Evolutionary conservation across 805 yeast genomes (phyloP).

Genomic region (Brettanomyces naardenensis): DNA sequence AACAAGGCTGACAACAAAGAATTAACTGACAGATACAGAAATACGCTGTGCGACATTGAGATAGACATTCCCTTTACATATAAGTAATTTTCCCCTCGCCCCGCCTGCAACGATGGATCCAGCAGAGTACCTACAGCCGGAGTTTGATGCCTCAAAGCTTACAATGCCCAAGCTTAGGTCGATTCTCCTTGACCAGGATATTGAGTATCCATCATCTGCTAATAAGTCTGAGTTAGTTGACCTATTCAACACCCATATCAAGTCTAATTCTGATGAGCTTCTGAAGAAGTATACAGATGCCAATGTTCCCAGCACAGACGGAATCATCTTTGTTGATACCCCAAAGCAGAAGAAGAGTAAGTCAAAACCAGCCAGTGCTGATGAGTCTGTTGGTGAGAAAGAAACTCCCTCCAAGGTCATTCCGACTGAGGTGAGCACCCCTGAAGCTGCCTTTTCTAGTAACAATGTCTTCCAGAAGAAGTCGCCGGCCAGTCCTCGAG

Average conservation of each 20-base stretch:
- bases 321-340: slow-evolving; percentile 11
- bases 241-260: slow-evolving; percentile 49
- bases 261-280: slow-evolving; percentile 37
- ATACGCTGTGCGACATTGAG: no score
- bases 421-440: background rate
- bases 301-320: slow-evolving; percentile 16
- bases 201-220: slow-evolving; percentile 53
- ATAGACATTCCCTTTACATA: no score
- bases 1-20: no score
- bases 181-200: slow-evolving; percentile 52
- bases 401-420: background rate
- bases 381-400: background rate
- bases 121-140: slow-evolving; percentile 28
- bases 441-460: background rate
- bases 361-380: background rate
- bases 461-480: slow-evolving; percentile 1
- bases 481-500: background rate
- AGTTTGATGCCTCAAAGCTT: slow-evolving; percentile 59
- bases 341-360: background rate
- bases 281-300: slow-evolving; percentile 24
- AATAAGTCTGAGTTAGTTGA: slow-evolving; percentile 59
- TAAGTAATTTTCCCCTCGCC: no score
- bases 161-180: slow-evolving; percentile 66
- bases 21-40: no score
- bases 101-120: no score